Evolutionary conservation across 148 eudicot species (phyloP).

Genomic region (Vaccinium darrowii): DNA sequence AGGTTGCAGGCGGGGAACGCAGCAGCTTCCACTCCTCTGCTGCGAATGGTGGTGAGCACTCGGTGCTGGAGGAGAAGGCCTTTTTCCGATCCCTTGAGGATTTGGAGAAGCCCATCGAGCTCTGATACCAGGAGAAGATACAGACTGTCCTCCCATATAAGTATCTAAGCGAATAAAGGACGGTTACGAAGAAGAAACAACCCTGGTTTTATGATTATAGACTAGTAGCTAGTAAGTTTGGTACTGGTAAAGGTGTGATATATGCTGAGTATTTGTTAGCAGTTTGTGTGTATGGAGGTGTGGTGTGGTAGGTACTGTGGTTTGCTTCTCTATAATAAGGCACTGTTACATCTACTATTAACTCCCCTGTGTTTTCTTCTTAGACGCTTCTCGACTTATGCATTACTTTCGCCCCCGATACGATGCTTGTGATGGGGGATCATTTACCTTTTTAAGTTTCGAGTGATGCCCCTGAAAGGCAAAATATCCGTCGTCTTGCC

Average conservation of each 20-base stretch:
- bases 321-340: background rate
- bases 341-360: background rate
- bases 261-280: background rate
- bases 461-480: background rate
- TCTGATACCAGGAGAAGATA: background rate
- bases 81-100: slow-evolving; percentile 88
- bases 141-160: background rate
- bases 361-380: background rate
- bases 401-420: background rate
- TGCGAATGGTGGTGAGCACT: slow-evolving; percentile 35
- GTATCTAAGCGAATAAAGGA: background rate
- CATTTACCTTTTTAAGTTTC: background rate
- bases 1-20: slow-evolving; percentile 19
- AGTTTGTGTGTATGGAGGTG: background rate
- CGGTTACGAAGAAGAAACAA: background rate
- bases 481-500: background rate
- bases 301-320: background rate
- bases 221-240: background rate
- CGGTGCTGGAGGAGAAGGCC: slow-evolving; percentile 78
- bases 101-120: slow-evolving; percentile 48
- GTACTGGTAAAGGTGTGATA: background rate
- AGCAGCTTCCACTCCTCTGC: slow-evolving; percentile 28
- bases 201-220: slow-evolving; percentile 4
- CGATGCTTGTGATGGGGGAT: background rate
- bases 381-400: background rate